These are phyloP conservation scores for Candida qinlingensis DNA, from an alignment of 805 yeast genomes.

Conservation along the genomic window DNA sequence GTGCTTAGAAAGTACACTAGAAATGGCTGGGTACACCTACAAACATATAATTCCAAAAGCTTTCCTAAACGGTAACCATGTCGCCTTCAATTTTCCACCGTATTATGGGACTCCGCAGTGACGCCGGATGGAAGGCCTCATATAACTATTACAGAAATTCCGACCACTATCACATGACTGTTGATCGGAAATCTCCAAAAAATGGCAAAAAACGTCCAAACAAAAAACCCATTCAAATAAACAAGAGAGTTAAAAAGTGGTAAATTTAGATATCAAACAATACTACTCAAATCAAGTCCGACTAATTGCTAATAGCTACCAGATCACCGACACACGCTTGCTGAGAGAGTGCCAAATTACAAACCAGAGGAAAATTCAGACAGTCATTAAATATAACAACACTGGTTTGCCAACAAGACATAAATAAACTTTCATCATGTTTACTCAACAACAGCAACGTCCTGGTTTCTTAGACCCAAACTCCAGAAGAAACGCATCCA, in stretches of 20 bases:
- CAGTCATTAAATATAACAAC: background rate
- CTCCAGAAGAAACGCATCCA: slow-evolving; percentile 7
- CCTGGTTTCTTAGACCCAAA: slow-evolving; percentile 13
- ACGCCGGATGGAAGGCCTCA: background rate
- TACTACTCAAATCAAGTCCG: too few relatives aligned
- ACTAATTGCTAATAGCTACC: too few relatives aligned
- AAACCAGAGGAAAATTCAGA: background rate
- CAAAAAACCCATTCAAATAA: background rate
- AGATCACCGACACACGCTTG: too few relatives aligned
- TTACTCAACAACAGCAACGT: slow-evolving; percentile 14
- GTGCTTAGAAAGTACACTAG: too few relatives aligned
- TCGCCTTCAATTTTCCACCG: too few relatives aligned
- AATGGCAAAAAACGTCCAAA: background rate
- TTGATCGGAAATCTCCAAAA: background rate
- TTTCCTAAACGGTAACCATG: too few relatives aligned
- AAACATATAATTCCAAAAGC: too few relatives aligned
- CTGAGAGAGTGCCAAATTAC: too few relatives aligned
- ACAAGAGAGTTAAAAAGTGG: background rate
- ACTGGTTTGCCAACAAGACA: background rate
- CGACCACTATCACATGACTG: background rate
- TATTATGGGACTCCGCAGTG: too few relatives aligned
- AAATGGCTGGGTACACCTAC: too few relatives aligned
- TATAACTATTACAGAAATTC: background rate
- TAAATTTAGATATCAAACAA: too few relatives aligned
- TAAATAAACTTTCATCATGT: background rate